Conservation (phyloP, 192 early-diverging fungal genomes). For the Podila clonocystis region DNA sequence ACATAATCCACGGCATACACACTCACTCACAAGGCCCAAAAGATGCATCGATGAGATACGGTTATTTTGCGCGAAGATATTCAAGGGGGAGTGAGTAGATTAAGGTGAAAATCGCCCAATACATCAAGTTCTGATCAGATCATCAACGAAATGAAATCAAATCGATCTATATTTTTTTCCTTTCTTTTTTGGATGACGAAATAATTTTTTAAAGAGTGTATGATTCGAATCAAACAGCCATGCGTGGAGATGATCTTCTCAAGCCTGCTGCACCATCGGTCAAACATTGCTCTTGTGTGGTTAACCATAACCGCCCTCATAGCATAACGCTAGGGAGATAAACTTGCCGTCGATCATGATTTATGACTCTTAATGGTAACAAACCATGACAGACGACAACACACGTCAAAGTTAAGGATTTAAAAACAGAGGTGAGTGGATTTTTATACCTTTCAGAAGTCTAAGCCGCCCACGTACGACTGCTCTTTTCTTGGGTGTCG, state of each 20-base stretch:
- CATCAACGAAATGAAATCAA: no score
- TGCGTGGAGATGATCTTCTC: not conserved
- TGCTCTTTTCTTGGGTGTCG: no score
- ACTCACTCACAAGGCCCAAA: no score
- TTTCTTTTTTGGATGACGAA: not conserved
- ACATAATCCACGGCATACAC: no score
- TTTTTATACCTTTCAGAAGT: no score
- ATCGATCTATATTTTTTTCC: not conserved
- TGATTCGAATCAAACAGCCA: conserved; percentile 5
- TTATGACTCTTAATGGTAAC: not conserved
- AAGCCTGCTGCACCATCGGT: conserved; percentile 1
- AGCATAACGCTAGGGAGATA: conserved; percentile 4
- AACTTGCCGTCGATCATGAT: not conserved
- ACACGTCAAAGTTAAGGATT: conserved; percentile 7
- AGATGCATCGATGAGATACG: no score
- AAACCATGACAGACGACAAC: not conserved
- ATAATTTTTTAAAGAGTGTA: not conserved
- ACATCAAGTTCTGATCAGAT: no score
- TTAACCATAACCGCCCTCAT: conserved; percentile 10
- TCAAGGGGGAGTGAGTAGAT: no score
- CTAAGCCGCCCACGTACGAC: no score
- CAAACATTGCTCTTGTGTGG: not conserved
- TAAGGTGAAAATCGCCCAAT: no score
- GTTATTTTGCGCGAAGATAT: no score
- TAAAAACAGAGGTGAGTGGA: no score